These are phyloP conservation scores for Plectosphaerella sp. DNA, from an alignment of 2,329 filamentous ascomycete species.

Conservation along the genomic window DNA sequence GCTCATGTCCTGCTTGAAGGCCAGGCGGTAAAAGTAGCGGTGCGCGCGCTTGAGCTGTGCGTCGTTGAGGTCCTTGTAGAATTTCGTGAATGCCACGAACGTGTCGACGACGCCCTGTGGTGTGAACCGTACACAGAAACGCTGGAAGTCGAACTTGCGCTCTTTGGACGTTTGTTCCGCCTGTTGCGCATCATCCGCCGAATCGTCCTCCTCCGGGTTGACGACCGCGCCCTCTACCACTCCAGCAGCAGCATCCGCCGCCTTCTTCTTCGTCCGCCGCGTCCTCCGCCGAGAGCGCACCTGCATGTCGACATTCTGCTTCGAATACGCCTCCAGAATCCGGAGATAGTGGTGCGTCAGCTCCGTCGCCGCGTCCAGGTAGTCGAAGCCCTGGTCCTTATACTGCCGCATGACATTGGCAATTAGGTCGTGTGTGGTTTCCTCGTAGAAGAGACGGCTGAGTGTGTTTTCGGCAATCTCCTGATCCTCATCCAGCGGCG, in stretches of 20 bases:
- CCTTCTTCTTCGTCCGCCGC: constrained; percentile 66
- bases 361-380: constrained; percentile 88
- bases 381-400: constrained; percentile 90
- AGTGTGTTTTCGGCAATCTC: constrained; percentile 98
- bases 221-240: constrained; percentile 31
- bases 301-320: constrained; percentile 91
- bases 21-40: constrained; percentile 88
- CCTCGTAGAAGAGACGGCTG: constrained; percentile 97
- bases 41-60: constrained; percentile 87
- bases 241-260: constrained; percentile 31
- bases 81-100: constrained; percentile 74
- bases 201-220: constrained; percentile 61
- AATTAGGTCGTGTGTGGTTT: constrained; percentile 85
- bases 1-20: constrained; percentile 90
- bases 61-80: constrained; percentile 74
- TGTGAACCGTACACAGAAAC: constrained; percentile 76
- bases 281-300: constrained; percentile 75
- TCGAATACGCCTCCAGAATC: constrained; percentile 88
- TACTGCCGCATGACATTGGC: constrained; percentile 78
- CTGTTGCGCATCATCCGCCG: constrained; percentile 65
- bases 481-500: constrained; percentile 83
- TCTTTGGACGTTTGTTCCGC: constrained; percentile 72
- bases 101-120: constrained; percentile 85
- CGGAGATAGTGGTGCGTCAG: constrained; percentile 87
- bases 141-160: constrained; percentile 88